A percentile compares a stretch with the other conserved stretches of the same genome.
These are phyloP conservation scores for Xylaria flabelliformis DNA, from an alignment of 495 filamentous ascomycete species.

Conservation along the genomic window DNA sequence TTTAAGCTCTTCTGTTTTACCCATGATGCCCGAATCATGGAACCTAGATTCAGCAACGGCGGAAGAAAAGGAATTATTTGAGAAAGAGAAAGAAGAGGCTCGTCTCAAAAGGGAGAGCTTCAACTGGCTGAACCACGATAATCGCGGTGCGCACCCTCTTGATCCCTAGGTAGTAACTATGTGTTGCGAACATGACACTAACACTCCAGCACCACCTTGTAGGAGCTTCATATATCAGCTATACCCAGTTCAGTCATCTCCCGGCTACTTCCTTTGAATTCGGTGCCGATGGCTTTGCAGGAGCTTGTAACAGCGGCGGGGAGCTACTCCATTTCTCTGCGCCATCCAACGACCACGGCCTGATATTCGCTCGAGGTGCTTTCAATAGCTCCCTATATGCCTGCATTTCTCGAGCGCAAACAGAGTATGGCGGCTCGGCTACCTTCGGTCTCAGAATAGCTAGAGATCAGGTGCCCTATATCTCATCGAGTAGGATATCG, in stretches of 20 bases:
- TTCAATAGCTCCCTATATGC: slow-evolving; percentile 32
- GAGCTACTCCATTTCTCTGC: slow-evolving; percentile 34
- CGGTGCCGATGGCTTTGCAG: slow-evolving; percentile 32
- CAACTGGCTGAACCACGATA: slow-evolving; percentile 6
- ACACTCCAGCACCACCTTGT: neutral
- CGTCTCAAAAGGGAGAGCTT: neutral
- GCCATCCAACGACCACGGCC: slow-evolving; percentile 24
- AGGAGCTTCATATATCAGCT: slow-evolving; percentile 37
- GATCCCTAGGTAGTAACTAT: neutral
- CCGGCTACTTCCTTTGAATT: slow-evolving; percentile 36
- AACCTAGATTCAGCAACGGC: neutral
- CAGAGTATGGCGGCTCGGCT: slow-evolving; percentile 7
- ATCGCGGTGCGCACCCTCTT: neutral
- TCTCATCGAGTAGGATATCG: too few species aligned
- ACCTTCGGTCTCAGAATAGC: slow-evolving; percentile 1
- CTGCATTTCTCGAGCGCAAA: slow-evolving; percentile 30
- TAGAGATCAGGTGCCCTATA: too few species aligned
- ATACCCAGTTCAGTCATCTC: slow-evolving; percentile 30
- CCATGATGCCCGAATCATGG: neutral
- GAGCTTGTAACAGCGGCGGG: slow-evolving; percentile 34
- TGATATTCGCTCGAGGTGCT: slow-evolving; percentile 32
- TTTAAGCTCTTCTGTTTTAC: neutral
- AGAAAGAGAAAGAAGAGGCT: neutral
- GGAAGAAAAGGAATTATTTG: neutral
- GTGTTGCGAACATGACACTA: neutral